Percentiles rank a stretch among this genome's conserved stretches.
Evolutionary conservation across 1,284 basidiomycete genomes (phyloP).

Genomic region (Sanguinoderma infundibulare): DNA sequence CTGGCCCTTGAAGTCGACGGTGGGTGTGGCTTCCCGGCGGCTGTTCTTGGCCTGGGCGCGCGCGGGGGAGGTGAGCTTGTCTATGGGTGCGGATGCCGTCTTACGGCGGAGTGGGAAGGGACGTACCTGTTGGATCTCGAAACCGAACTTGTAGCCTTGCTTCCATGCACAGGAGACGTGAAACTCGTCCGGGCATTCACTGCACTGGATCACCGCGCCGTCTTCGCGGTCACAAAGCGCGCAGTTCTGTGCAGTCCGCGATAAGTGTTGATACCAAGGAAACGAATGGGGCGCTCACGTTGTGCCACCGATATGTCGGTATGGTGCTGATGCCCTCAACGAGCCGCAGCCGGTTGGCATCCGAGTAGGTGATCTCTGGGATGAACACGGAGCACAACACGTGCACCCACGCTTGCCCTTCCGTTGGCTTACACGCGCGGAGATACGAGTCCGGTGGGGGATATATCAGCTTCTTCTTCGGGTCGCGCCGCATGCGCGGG

Average conservation of each 20-base stretch:
- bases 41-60: slow-evolving; percentile 67
- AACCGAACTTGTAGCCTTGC: slow-evolving; percentile 84
- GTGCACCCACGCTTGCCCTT: slow-evolving; percentile 93
- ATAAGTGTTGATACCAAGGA: not conserved
- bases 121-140: slow-evolving; percentile 85
- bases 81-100: no score
- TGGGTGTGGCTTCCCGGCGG: slow-evolving; percentile 65
- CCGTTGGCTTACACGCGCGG: slow-evolving; percentile 90
- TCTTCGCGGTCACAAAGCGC: slow-evolving; percentile 67
- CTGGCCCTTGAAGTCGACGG: slow-evolving; percentile 86
- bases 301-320: slow-evolving; percentile 63
- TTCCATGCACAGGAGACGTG: slow-evolving; percentile 93
- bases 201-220: slow-evolving; percentile 86
- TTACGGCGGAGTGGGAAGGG: no score
- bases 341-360: slow-evolving; percentile 69
- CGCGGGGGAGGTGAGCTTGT: not conserved
- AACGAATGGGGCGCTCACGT: slow-evolving; percentile 46
- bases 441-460: slow-evolving; percentile 70
- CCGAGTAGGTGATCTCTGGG: slow-evolving; percentile 82
- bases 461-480: slow-evolving; percentile 48
- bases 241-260: slow-evolving; percentile 48
- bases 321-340: slow-evolving; percentile 90
- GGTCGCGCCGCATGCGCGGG: slow-evolving; percentile 57
- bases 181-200: slow-evolving; percentile 79
- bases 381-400: slow-evolving; percentile 89